Conservation (phyloP, 2,329 filamentous ascomycete genomes). For the Epichloe aotearoae region DNA sequence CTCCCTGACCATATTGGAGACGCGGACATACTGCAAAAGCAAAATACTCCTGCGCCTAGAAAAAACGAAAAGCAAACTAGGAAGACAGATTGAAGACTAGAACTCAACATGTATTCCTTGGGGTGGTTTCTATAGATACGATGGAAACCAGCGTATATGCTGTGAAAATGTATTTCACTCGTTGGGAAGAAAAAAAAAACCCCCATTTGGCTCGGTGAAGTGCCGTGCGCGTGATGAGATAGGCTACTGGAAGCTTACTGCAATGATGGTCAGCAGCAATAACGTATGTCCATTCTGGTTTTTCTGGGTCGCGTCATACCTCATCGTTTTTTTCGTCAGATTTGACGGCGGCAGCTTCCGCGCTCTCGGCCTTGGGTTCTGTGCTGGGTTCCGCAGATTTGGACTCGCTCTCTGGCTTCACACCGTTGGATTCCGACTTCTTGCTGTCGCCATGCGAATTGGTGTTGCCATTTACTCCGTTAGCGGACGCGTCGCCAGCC, state of each 20-base stretch:
- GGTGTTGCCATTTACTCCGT: conserved; percentile 34
- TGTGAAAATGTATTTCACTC: not conserved
- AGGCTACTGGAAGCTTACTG: not conserved
- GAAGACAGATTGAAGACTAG: not conserved
- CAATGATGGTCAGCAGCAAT: not conserved
- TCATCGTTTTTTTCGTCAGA: conserved; percentile 17
- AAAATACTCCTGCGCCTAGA: conserved; percentile 1
- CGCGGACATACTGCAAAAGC: not conserved
- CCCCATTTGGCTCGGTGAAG: not conserved
- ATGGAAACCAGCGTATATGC: not conserved
- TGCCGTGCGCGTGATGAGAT: not conserved
- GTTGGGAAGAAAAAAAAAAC: not conserved
- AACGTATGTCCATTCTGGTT: not conserved
- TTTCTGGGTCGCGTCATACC: conserved; percentile 10
- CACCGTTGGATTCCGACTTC: conserved; percentile 23
- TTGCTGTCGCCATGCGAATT: conserved; percentile 6
- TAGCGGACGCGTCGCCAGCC: conserved; percentile 38
- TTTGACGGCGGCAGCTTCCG: conserved; percentile 2
- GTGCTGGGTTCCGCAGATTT: conserved; percentile 5
- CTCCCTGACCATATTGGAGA: not conserved
- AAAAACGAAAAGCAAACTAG: not conserved
- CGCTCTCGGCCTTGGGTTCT: conserved; percentile 9
- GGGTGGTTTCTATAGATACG: not conserved
- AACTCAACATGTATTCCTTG: not conserved
- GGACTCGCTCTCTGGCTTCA: conserved; percentile 19